Evolutionary conservation across 257 asterid genomes (phyloP), one percentile per base, ranked within the genome.

Genomic region (Scutellaria galericulata): DNA sequence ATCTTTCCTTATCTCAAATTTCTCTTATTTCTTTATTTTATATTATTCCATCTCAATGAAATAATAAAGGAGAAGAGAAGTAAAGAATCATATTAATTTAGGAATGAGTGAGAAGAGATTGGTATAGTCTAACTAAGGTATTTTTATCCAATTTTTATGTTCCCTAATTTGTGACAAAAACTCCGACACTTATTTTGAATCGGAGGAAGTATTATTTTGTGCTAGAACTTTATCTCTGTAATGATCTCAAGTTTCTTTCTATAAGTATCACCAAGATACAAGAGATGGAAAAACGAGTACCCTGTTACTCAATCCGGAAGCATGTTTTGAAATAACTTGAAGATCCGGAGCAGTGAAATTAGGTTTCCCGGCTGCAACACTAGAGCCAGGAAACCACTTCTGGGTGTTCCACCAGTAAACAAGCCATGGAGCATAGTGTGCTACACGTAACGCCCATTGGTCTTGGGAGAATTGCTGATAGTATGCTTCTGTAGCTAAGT

Each of bases 371-470:
- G 86, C 58, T 22, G 72, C 64, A 52, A 82, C 93, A 73, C 90
- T 90, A 9, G 89, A 86, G 45, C 75, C 63, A 60, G 93, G 95
- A 67, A 90, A 88, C 79, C 81, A 76, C 68, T 81, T 74, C 83
- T 90, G 97, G 42, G 95, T 88, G 80, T 90, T 88, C 90, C 93
- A 90, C 97, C 93, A 88, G 77, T 90, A 83, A 64, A 84, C 82
- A 15, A 88, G 95, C 86, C 84, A 86, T 0, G 96, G 96, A 27
- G 82, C 75, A 45, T 86, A 67, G 66, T 87, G 87, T n/a, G 96
- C 91, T 44, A 90, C 96, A 44, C 92, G 71, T 56, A 85, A 62
- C 47, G 89, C 86, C 97, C 93, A 88, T 48, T 86, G 96, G 53
- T 90, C 97, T 80, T 75, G 68, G 0, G 41, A 70, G 0, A 64